These are phyloP conservation scores for Desmodesmus armatus DNA, from an alignment of 139 green algal genomes.

Conservation along the genomic window DNA sequence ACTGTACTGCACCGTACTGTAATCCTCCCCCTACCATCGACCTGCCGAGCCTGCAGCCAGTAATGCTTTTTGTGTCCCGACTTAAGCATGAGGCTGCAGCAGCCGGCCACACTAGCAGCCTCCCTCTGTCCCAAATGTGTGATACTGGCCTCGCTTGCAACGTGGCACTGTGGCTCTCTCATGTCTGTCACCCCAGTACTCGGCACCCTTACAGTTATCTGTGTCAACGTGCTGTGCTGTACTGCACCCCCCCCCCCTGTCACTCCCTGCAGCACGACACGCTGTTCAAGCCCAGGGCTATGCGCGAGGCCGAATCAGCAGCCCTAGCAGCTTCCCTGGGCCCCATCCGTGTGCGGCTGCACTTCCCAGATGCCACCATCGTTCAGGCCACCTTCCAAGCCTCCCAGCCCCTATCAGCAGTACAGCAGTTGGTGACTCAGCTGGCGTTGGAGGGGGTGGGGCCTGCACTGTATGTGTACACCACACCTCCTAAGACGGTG, in stretches of 20 bases:
- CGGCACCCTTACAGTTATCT: too few relatives aligned
- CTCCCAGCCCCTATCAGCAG: not conserved
- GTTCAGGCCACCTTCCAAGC: slow-evolving; percentile 32
- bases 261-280: slow-evolving; percentile 11
- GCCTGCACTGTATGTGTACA: slow-evolving; percentile 47
- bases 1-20: too few relatives aligned
- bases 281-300: slow-evolving; percentile 1
- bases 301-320: slow-evolving; percentile 13
- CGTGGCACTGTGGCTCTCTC: too few relatives aligned
- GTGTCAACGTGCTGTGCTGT: not conserved
- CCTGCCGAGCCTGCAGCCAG: too few relatives aligned
- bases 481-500: slow-evolving; percentile 38
- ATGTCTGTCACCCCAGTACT: too few relatives aligned
- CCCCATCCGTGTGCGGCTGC: slow-evolving; percentile 38
- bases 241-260: not conserved
- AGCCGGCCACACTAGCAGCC: too few relatives aligned
- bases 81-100: too few relatives aligned
- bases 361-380: slow-evolving; percentile 38
- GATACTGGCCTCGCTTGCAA: too few relatives aligned
- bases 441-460: not conserved
- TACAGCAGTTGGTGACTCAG: slow-evolving; percentile 36
- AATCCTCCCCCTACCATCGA: too few relatives aligned
- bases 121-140: too few relatives aligned
- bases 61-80: too few relatives aligned
- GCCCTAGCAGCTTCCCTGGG: not conserved